Percentiles rank a stretch among this genome's conserved stretches.
Conservation (phyloP, 225 moss, liverwort and hornwort species). For the Bryum argenteum region DNA sequence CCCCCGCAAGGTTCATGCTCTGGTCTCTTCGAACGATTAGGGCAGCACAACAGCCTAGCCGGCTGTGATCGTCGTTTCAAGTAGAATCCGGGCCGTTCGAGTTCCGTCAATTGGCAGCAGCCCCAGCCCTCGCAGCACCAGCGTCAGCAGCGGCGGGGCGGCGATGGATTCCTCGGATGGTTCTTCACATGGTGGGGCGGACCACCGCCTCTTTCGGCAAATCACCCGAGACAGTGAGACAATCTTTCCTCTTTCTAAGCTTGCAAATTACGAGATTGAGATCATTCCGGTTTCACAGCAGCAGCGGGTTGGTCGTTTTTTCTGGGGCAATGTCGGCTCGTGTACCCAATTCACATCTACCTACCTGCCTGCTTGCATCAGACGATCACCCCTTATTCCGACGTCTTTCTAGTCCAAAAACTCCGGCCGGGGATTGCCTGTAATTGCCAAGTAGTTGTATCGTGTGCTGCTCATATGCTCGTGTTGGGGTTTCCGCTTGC, state of each 20-base stretch:
- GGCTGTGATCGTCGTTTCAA: conserved; percentile 26
- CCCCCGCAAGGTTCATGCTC: not conserved
- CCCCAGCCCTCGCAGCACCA: too few species aligned
- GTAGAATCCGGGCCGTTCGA: conserved; percentile 17
- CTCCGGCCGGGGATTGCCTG: conserved; percentile 1
- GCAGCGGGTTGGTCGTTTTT: not conserved
- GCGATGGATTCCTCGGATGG: conserved; percentile 50
- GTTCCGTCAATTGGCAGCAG: not conserved
- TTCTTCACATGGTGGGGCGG: conserved; percentile 35
- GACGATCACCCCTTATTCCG: not conserved
- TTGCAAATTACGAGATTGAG: conserved; percentile 8
- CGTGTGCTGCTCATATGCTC: not conserved
- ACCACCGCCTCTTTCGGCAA: conserved; percentile 44
- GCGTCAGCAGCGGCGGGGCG: not conserved
- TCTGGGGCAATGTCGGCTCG: conserved; percentile 3
- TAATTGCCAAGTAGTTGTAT: not conserved
- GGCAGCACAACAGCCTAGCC: conserved; percentile 6
- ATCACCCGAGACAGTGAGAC: conserved; percentile 46
- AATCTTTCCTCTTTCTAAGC: conserved; percentile 5
- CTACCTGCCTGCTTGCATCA: not conserved
- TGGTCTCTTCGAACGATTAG: conserved; percentile 24
- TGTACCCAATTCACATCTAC: not conserved
- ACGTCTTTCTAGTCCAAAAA: conserved; percentile 6
- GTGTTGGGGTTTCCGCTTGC: conserved; percentile 9
- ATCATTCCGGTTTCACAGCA: not conserved